Percentiles rank a stretch among this genome's conserved stretches.
Conservation (phyloP, 257 asterid species). For the Rhazya stricta region DNA sequence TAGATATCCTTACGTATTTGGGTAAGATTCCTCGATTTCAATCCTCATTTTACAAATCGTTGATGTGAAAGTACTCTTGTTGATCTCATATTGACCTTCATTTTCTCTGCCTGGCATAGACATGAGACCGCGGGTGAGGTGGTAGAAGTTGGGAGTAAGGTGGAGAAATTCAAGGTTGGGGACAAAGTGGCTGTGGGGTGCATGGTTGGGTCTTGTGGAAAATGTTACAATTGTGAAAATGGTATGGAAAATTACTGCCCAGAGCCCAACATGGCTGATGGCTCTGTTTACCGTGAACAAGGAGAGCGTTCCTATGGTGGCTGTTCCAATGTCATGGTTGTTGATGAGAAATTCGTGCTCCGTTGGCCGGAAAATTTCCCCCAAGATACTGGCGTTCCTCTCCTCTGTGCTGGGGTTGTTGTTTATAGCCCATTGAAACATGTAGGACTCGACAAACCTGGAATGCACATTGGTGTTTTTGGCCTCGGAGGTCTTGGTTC, state of each 20-base stretch:
- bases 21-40: not conserved
- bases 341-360: slow-evolving; percentile 27
- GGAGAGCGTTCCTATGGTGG: not conserved
- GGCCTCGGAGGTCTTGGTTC: slow-evolving; percentile 56
- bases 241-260: slow-evolving; percentile 29
- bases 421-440: slow-evolving; percentile 40
- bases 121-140: slow-evolving; percentile 39
- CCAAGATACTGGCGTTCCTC: slow-evolving; percentile 30
- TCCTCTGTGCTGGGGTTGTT: slow-evolving; percentile 46
- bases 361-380: slow-evolving; percentile 19
- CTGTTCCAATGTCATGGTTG: slow-evolving; percentile 26
- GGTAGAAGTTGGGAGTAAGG: slow-evolving; percentile 40
- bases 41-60: not conserved
- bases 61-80: not conserved
- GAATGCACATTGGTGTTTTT: slow-evolving; percentile 34
- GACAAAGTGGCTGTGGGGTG: slow-evolving; percentile 41
- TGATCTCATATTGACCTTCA: too few species aligned
- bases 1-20: not conserved
- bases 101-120: slow-evolving; percentile 9
- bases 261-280: not conserved
- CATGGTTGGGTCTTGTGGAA: slow-evolving; percentile 35
- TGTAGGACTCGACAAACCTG: slow-evolving; percentile 38
- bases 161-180: slow-evolving; percentile 31
- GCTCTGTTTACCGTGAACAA: not conserved
- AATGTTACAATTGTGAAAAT: slow-evolving; percentile 26